Base-by-base conservation (phyloP, 345 rosid genomes). In the Ricinus communis region DNA sequence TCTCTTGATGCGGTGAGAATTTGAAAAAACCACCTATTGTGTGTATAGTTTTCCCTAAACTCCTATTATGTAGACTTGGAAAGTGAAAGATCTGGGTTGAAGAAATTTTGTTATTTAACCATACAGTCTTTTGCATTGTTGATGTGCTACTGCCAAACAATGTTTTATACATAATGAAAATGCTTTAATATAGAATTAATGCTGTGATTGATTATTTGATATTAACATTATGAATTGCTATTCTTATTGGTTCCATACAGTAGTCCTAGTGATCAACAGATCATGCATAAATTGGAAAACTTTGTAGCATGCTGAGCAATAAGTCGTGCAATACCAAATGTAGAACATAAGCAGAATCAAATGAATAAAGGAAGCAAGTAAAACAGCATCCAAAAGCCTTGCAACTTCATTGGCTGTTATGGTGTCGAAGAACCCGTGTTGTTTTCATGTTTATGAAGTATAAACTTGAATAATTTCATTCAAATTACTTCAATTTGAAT, bases 1-100 rank as follows among this genome's bases (percentile, higher is more conserved):
- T 74, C 99, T 62, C 85, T 91, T 50, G 97, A 90, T 76, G 75
- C 74, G 70, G 99, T 95, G 80, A 84, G 91, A 73, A 77, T 13
- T 38, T 66, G 41, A 47, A 53, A 61, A 69, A 57, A 21, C 45
- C n/a, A n/a, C n/a, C n/a, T n/a, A n/a, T n/a, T n/a, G n/a, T n/a
- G n/a, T n/a, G n/a, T n/a, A n/a, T n/a, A n/a, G n/a, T n/a, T n/a
- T n/a, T n/a, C n/a, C n/a, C n/a, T n/a, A n/a, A n/a, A n/a, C n/a
- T n/a, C 19, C 13, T 45, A 27, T 45, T 63, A 45, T 43, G 13
- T 43, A 21, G 55, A 27, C 25, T 16, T 19, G 7, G 38, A 8
- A 22, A 24, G 18, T 24, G 22, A 24, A 52, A 52, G 47, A 25
- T 38, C 5, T 22, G 19, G 52, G 52, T 62, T 43, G 50, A 52